These are phyloP conservation scores for Dinochytrium kinnereticum DNA, from an alignment of 371 early-diverging fungal genomes.

Conservation along the genomic window DNA sequence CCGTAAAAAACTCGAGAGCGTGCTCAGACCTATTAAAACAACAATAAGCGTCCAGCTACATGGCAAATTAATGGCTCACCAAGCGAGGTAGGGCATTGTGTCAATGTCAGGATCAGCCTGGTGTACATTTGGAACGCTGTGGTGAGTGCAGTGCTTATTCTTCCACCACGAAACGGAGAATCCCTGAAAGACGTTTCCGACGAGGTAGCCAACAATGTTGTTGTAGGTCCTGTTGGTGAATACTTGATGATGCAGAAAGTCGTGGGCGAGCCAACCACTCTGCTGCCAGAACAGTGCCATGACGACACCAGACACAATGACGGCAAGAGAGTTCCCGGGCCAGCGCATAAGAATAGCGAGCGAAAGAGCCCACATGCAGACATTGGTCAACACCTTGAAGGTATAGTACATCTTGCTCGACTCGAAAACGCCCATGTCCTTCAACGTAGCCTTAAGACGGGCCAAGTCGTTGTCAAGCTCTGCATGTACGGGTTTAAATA, in stretches of 20 bases:
- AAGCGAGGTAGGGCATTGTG: conserved; percentile 76
- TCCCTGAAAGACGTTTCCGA: conserved; percentile 80
- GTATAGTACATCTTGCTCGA: conserved; percentile 72
- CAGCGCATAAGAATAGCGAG: conserved; percentile 57
- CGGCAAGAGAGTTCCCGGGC: conserved; percentile 43
- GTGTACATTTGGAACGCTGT: conserved; percentile 83
- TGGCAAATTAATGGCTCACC: not conserved
- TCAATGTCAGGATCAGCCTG: conserved; percentile 87
- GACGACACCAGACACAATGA: conserved; percentile 63
- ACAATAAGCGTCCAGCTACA: not conserved
- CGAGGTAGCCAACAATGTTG: conserved; percentile 68
- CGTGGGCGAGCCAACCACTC: conserved; percentile 88
- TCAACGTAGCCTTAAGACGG: conserved; percentile 64
- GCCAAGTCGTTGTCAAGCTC: conserved; percentile 68
- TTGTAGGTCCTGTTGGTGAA: conserved; percentile 72
- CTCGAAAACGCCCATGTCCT: conserved; percentile 68
- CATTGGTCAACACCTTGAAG: conserved; percentile 65
- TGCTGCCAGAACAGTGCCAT: conserved; percentile 87
- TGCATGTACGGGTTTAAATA: not conserved
- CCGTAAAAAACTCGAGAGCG: conserved; percentile 72
- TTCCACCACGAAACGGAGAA: conserved; percentile 71
- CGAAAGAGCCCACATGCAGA: conserved; percentile 60
- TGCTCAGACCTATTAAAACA: conserved; percentile 63
- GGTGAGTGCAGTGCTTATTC: conserved; percentile 91
- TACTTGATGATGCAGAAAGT: conserved; percentile 85